Evolutionary conservation across 768 basidiomycete genomes (phyloP).

Genomic region (Asterophora lycoperdoides): DNA sequence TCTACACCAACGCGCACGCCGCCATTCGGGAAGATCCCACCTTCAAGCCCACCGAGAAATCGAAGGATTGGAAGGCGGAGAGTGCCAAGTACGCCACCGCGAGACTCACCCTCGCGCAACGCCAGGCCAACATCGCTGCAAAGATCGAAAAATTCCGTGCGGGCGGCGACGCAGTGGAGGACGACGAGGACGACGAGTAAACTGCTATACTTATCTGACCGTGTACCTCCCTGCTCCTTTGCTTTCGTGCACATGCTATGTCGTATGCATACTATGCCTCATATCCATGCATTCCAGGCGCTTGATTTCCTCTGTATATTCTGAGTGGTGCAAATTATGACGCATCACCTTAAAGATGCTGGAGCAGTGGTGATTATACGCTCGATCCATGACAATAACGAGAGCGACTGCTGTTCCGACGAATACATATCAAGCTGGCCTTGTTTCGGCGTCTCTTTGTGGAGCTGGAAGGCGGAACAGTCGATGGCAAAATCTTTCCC

Average conservation of each 20-base stretch:
- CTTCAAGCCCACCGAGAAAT: slow-evolving; percentile 88
- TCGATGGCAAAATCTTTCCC: slow-evolving; percentile 45
- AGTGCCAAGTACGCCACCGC: slow-evolving; percentile 59
- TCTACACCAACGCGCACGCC: slow-evolving; percentile 88
- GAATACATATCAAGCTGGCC: slow-evolving; percentile 41
- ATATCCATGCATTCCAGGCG: background rate
- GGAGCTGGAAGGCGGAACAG: slow-evolving; percentile 55
- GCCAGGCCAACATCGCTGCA: slow-evolving; percentile 72
- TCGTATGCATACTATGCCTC: slow-evolving; percentile 3
- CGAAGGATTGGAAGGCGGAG: slow-evolving; percentile 90
- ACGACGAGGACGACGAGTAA: slow-evolving; percentile 66
- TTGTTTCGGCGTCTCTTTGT: slow-evolving; percentile 36
- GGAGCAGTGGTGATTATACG: slow-evolving; percentile 41
- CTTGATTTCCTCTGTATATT: background rate
- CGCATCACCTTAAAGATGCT: slow-evolving; percentile 4
- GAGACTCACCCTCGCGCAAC: slow-evolving; percentile 74
- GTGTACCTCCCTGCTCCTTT: background rate
- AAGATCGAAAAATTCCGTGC: slow-evolving; percentile 92
- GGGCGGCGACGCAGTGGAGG: slow-evolving; percentile 51
- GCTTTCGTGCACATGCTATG: slow-evolving; percentile 5
- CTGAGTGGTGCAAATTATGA: background rate
- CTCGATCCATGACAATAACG: slow-evolving; percentile 54
- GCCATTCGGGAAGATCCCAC: slow-evolving; percentile 93
- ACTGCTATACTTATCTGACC: slow-evolving; percentile 13
- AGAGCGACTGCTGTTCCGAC: slow-evolving; percentile 21